These are phyloP conservation scores for Paraleonurus japonicus DNA, from an alignment of 257 asterid genomes.

Conservation along the genomic window DNA sequence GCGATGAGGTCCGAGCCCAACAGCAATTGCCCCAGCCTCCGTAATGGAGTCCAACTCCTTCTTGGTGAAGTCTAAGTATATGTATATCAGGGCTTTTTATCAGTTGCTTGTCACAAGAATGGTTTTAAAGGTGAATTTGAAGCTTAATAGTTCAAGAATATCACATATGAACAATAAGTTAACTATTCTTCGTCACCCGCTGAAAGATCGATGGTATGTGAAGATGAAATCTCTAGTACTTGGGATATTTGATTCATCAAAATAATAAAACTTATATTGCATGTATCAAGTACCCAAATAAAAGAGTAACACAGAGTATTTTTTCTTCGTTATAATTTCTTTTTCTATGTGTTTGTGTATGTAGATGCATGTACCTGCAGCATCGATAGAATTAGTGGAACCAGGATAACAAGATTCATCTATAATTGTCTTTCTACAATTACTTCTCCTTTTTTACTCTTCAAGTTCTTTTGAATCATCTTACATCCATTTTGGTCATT, in stretches of 20 bases:
- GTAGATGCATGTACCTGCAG: not conserved
- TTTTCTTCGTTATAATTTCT: too few species aligned
- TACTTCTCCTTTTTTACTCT: not conserved
- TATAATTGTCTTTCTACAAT: not conserved
- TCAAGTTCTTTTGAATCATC: not conserved
- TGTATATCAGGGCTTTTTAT: constrained; percentile 1
- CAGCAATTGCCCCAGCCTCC: constrained; percentile 75
- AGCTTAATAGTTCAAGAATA: constrained; percentile 6
- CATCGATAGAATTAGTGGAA: not conserved
- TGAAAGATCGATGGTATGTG: not conserved
- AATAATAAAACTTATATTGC: not conserved
- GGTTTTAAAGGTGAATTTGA: not conserved
- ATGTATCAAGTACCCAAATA: not conserved
- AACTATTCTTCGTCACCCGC: not conserved
- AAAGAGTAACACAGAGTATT: not conserved
- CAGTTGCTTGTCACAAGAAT: constrained; percentile 19
- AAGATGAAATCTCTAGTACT: not conserved
- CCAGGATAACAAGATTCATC: not conserved
- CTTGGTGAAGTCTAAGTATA: constrained; percentile 66
- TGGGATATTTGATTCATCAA: not conserved
- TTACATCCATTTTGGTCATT: not conserved
- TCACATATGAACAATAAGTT: not conserved
- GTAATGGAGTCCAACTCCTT: constrained; percentile 55
- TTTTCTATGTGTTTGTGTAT: not conserved
- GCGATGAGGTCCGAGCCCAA: constrained; percentile 90